A percentile compares a stretch with the other conserved stretches of the same genome.
phyloP scores from a whole-genome alignment of 2,329 filamentous ascomycete genomes.

The Stachybotrys chartarum region DNA sequence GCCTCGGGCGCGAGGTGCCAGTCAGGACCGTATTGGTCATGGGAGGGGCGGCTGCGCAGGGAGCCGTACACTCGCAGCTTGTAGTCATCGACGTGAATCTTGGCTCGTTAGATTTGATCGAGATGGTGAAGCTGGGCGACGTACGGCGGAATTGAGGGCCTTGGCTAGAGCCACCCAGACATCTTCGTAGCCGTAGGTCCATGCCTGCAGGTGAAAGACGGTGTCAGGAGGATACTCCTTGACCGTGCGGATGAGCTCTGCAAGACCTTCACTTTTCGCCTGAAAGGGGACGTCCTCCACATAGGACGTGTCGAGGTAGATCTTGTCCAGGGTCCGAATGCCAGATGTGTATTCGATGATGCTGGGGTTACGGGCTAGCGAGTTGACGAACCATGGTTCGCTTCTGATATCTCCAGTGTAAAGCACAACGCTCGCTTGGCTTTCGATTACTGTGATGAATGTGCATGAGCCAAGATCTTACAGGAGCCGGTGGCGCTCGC shows the following conservation, averaged over 20 bases:
- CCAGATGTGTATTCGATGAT: slow-evolving; percentile 68
- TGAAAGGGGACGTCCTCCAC: slow-evolving; percentile 39
- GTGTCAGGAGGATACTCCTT: slow-evolving; percentile 63
- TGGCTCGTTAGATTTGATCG: slow-evolving; percentile 4
- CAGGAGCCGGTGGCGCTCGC: background rate
- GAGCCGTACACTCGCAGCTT: slow-evolving; percentile 66
- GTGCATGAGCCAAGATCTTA: background rate
- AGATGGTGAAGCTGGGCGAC: background rate
- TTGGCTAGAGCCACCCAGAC: slow-evolving; percentile 79
- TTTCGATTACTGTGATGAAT: slow-evolving; percentile 58
- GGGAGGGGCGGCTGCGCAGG: slow-evolving; percentile 39
- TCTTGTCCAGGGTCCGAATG: slow-evolving; percentile 62
- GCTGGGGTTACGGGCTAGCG: slow-evolving; percentile 61
- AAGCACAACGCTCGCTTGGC: slow-evolving; percentile 61
- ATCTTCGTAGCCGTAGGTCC: slow-evolving; percentile 88
- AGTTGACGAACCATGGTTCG: slow-evolving; percentile 79
- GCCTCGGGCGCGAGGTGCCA: slow-evolving; percentile 49
- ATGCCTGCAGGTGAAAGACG: slow-evolving; percentile 76
- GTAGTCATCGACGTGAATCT: slow-evolving; percentile 80
- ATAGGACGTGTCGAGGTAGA: slow-evolving; percentile 89
- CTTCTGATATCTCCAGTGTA: slow-evolving; percentile 88
- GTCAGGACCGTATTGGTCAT: slow-evolving; percentile 30
- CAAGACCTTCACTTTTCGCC: slow-evolving; percentile 66
- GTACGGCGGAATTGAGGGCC: slow-evolving; percentile 56
- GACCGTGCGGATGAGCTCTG: slow-evolving; percentile 65